A percentile compares a stretch with the other conserved stretches of the same genome.
These are phyloP conservation scores for Coniferiporia weirii DNA, from an alignment of 1,284 basidiomycete genomes.

Conservation along the genomic window DNA sequence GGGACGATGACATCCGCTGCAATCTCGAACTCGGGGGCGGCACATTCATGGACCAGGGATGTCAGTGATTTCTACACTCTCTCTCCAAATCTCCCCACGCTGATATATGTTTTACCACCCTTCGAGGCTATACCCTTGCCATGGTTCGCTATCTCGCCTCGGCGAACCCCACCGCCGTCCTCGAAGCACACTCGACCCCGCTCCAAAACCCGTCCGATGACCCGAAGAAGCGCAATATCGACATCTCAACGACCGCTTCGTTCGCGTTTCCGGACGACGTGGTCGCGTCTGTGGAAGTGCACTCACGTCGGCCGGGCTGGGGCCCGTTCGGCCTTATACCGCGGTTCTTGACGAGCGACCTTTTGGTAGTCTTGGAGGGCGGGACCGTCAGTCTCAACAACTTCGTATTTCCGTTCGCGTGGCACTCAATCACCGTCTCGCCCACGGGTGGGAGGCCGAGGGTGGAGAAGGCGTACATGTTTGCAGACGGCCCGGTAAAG, in stretches of 20 bases:
- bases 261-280: slow-evolving; percentile 33
- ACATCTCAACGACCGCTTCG: slow-evolving; percentile 34
- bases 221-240: slow-evolving; percentile 24
- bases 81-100: not conserved
- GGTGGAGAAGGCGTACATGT: slow-evolving; percentile 42
- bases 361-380: slow-evolving; percentile 34
- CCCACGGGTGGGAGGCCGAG: slow-evolving; percentile 25
- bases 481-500: slow-evolving; percentile 29
- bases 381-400: slow-evolving; percentile 38
- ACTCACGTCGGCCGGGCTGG: slow-evolving; percentile 28
- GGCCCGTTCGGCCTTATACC: slow-evolving; percentile 32
- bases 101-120: not conserved
- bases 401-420: slow-evolving; percentile 31
- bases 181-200: slow-evolving; percentile 5
- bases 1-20: slow-evolving; percentile 49
- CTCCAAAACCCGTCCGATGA: slow-evolving; percentile 7
- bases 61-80: slow-evolving; percentile 28
- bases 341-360: slow-evolving; percentile 28
- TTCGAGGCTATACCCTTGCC: slow-evolving; percentile 14
- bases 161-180: slow-evolving; percentile 10
- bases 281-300: slow-evolving; percentile 30
- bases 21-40: slow-evolving; percentile 60
- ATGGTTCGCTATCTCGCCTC: slow-evolving; percentile 8
- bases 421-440: slow-evolving; percentile 37
- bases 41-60: slow-evolving; percentile 62